Conservation (phyloP, 1,284 basidiomycete species). For the Vanrija sp. region DNA sequence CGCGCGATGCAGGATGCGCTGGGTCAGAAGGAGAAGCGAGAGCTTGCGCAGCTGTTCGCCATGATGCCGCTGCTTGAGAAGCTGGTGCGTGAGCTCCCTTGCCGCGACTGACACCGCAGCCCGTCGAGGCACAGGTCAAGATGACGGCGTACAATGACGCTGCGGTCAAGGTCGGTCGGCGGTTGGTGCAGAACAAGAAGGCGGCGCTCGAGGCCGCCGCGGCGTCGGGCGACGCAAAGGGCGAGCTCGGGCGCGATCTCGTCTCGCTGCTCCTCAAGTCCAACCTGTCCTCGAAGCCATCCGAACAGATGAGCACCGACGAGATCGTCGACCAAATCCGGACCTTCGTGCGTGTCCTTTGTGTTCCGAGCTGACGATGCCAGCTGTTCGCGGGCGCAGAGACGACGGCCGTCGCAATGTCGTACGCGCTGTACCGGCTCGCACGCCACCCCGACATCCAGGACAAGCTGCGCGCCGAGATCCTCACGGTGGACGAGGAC, state of each 20-base stretch:
- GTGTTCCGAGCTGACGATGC: neutral
- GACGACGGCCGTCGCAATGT: constrained; percentile 62
- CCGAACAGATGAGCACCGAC: constrained; percentile 59
- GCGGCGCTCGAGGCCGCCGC: constrained; percentile 31
- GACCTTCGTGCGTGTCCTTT: constrained; percentile 59
- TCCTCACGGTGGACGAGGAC: constrained; percentile 36
- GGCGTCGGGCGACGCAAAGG: constrained; percentile 37
- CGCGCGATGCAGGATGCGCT: constrained; percentile 48
- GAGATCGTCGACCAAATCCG: constrained; percentile 71
- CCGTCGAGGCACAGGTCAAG: neutral
- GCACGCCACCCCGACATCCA: constrained; percentile 56
- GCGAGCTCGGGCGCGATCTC: constrained; percentile 51
- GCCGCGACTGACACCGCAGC: too few relatives aligned
- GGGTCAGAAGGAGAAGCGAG: constrained; percentile 6
- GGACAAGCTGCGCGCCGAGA: constrained; percentile 54
- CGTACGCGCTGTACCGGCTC: constrained; percentile 65
- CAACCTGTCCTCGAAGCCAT: constrained; percentile 54
- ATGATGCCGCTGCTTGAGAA: too few relatives aligned
- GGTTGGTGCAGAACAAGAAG: constrained; percentile 57
- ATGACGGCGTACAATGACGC: neutral
- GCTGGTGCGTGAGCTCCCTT: neutral
- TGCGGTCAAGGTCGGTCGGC: constrained; percentile 3
- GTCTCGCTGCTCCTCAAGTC: constrained; percentile 58
- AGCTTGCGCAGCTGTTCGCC: too few relatives aligned
- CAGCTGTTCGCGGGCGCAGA: constrained; percentile 58